Evolutionary conservation across 208 protist species (phyloP).

Genomic region (Trypanosoma congolense): DNA sequence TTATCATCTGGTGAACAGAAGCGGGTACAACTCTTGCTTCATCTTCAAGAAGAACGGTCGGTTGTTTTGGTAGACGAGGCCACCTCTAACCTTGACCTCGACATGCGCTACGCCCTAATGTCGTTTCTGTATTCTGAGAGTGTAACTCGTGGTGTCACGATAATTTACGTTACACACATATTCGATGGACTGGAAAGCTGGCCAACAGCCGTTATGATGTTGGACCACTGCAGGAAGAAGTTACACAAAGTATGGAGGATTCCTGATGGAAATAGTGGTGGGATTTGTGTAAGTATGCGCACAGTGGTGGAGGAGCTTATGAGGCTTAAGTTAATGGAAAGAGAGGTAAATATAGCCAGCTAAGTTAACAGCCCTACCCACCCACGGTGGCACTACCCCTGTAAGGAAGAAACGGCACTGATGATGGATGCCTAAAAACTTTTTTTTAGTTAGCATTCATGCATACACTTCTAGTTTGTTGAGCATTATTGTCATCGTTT

Average conservation of each 20-base stretch:
- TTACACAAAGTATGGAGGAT: slow-evolving; percentile 36
- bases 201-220: slow-evolving; percentile 57
- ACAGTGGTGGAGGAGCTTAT: slow-evolving; percentile 26
- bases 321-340: slow-evolving; percentile 37
- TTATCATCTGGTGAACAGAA: slow-evolving; percentile 83
- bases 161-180: slow-evolving; percentile 91
- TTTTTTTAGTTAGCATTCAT: too few relatives aligned
- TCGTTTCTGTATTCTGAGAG: slow-evolving; percentile 81
- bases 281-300: slow-evolving; percentile 7
- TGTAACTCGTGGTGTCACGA: slow-evolving; percentile 66
- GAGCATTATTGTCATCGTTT: too few relatives aligned
- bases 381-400: too few relatives aligned
- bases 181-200: slow-evolving; percentile 88
- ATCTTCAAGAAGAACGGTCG: slow-evolving; percentile 48
- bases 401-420: too few relatives aligned
- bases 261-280: slow-evolving; percentile 21
- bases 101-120: slow-evolving; percentile 78
- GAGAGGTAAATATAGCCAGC: slow-evolving; percentile 10
- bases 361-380: too few relatives aligned
- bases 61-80: slow-evolving; percentile 89
- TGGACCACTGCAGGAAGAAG: slow-evolving; percentile 55
- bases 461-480: too few relatives aligned
- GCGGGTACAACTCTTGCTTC: slow-evolving; percentile 84
- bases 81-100: slow-evolving; percentile 88
- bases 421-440: too few relatives aligned